phyloP scores from a whole-genome alignment of 148 eudicot genomes.

The Talinum fruticosum region DNA sequence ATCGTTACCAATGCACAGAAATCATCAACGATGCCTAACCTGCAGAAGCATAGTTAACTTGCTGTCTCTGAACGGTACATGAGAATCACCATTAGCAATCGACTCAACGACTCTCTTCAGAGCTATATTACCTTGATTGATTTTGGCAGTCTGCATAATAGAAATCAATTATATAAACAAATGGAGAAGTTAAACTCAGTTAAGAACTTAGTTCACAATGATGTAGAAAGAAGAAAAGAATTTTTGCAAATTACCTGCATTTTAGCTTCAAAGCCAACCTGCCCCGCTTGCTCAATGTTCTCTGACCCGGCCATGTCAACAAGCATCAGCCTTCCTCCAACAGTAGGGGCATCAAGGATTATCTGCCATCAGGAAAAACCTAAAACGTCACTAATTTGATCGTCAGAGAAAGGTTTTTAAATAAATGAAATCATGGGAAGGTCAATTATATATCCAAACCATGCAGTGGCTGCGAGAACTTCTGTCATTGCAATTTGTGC shows the following conservation, averaged over 20 bases:
- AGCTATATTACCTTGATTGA: slow-evolving; percentile 92
- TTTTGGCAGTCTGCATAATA: slow-evolving; percentile 76
- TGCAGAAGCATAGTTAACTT: slow-evolving; percentile 97
- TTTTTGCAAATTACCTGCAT: slow-evolving; percentile 60
- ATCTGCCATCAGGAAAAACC: slow-evolving; percentile 43
- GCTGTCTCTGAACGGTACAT: slow-evolving; percentile 97
- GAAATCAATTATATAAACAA: too few relatives aligned
- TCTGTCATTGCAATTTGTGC: slow-evolving; percentile 88
- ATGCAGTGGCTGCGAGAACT: slow-evolving; percentile 99
- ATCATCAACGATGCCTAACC: slow-evolving; percentile 30
- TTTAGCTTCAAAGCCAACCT: slow-evolving; percentile 83
- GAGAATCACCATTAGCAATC: slow-evolving; percentile 96
- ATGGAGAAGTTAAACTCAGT: background rate
- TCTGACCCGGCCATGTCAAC: slow-evolving; percentile 99
- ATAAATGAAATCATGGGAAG: background rate
- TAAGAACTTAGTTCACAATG: background rate
- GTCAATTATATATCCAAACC: slow-evolving; percentile 35
- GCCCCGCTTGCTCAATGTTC: slow-evolving; percentile 98
- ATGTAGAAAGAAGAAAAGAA: too few relatives aligned
- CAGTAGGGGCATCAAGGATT: slow-evolving; percentile 88
- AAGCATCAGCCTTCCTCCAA: slow-evolving; percentile 94
- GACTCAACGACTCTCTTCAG: slow-evolving; percentile 96
- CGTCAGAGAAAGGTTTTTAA: background rate
- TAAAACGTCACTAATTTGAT: background rate
- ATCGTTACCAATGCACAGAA: background rate